These are phyloP conservation scores for Geranium rotundifolium DNA, from an alignment of 345 rosid species.

Conservation along the genomic window DNA sequence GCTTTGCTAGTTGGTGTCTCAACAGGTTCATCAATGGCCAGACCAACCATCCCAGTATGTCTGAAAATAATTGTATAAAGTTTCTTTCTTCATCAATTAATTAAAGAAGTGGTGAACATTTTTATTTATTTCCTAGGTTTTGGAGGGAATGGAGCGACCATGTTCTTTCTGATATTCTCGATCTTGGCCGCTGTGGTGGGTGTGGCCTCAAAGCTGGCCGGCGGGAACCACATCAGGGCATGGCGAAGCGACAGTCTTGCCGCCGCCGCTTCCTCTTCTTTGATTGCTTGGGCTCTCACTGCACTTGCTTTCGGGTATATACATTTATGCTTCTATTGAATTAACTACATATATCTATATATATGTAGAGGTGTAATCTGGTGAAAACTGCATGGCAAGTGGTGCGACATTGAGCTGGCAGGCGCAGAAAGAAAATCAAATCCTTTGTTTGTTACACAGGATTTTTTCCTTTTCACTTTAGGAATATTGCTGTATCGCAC, in stretches of 20 bases:
- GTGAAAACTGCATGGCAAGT: too few species aligned
- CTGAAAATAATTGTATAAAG: too few species aligned
- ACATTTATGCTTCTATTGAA: too few species aligned
- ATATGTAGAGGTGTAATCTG: too few species aligned
- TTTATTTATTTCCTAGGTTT: conserved; percentile 31
- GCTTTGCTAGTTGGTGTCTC: conserved; percentile 83
- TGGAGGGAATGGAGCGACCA: conserved; percentile 85
- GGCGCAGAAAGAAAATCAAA: too few species aligned
- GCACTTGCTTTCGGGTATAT: conserved; percentile 68
- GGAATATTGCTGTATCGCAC: too few species aligned
- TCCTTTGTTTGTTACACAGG: too few species aligned
- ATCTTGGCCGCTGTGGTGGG: conserved; percentile 58
- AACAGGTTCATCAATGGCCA: conserved; percentile 64
- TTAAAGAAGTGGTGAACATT: neutral
- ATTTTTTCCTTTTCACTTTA: too few species aligned
- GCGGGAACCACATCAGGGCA: conserved; percentile 59
- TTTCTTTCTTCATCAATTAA: neutral
- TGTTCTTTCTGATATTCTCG: conserved; percentile 54
- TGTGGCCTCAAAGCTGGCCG: conserved; percentile 55
- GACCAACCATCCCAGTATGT: conserved; percentile 69
- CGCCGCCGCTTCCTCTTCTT: conserved; percentile 54
- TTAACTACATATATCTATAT: too few species aligned
- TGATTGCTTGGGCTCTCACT: conserved; percentile 72
- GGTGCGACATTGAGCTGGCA: too few species aligned
- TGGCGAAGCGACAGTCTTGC: conserved; percentile 84